phyloP scores from a whole-genome alignment of 192 early-diverging fungal species.

The Podila epicladia region DNA sequence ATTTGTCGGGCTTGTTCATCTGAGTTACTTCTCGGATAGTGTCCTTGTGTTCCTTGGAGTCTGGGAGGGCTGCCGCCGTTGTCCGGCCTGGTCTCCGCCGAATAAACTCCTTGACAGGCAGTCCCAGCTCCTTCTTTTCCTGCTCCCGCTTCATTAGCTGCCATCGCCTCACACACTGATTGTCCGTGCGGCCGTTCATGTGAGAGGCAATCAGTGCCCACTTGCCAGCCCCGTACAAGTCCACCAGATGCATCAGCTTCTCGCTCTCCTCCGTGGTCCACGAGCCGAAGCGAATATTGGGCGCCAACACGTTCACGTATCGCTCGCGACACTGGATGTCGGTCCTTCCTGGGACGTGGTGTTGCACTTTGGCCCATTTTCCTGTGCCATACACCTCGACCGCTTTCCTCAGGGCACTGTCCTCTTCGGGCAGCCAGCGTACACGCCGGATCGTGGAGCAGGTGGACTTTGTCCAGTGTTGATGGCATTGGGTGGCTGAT shows the following conservation, averaged over 20 bases:
- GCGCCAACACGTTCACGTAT: constrained; percentile 75
- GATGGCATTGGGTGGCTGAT: constrained; percentile 75
- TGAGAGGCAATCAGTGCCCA: constrained; percentile 46
- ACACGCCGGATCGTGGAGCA: constrained; percentile 73
- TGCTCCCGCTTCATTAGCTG: constrained; percentile 2
- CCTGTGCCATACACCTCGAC: constrained; percentile 72
- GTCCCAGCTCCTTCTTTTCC: not conserved
- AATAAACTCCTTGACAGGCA: not conserved
- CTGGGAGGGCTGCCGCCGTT: not conserved
- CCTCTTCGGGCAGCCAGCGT: constrained; percentile 75
- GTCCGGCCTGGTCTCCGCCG: constrained; percentile 18
- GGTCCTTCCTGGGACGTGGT: constrained; percentile 75
- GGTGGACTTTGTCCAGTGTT: constrained; percentile 77
- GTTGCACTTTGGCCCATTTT: constrained; percentile 77
- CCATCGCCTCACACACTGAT: constrained; percentile 43
- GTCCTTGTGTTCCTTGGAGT: constrained; percentile 4
- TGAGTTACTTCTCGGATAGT: constrained; percentile 1
- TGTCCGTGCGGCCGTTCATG: constrained; percentile 57
- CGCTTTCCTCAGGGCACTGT: constrained; percentile 69
- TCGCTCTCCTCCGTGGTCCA: constrained; percentile 58
- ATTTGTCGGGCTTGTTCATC: not conserved
- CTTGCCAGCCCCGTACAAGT: constrained; percentile 56
- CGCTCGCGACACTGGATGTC: constrained; percentile 85
- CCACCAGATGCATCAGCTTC: constrained; percentile 56
- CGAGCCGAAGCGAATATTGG: constrained; percentile 63